Conservation (phyloP, 345 rosid genomes). For the Rubroshorea leprosula region DNA sequence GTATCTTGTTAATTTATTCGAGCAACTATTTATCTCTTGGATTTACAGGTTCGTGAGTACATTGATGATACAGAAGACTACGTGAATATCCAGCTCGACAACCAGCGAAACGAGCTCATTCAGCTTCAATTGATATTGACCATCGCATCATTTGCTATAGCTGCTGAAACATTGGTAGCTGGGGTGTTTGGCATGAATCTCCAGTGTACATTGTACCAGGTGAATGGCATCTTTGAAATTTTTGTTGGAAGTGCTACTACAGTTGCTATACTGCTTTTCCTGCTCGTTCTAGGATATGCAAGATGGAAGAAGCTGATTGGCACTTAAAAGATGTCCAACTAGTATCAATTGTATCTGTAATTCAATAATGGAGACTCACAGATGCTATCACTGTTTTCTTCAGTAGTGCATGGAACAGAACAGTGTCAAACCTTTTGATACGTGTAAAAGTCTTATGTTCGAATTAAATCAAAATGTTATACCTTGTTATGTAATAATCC, state of each 20-base stretch:
- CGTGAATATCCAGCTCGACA: constrained; percentile 83
- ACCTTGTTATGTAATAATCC: no score
- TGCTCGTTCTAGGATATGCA: constrained; percentile 78
- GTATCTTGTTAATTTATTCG: background rate
- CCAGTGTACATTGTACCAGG: constrained; percentile 36
- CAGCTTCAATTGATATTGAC: constrained; percentile 77
- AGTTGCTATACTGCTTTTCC: constrained; percentile 48
- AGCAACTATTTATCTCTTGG: background rate
- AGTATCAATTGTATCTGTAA: background rate
- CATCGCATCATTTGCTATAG: constrained; percentile 73
- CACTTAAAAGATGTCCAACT: constrained; percentile 21
- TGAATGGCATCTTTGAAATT: constrained; percentile 40
- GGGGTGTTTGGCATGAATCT: constrained; percentile 77
- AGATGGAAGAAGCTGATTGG: constrained; percentile 94
- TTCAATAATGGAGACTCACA: no score
- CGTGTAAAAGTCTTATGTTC: no score
- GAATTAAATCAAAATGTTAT: no score
- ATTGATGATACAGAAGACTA: constrained; percentile 95
- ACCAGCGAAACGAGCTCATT: constrained; percentile 86
- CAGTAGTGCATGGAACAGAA: background rate
- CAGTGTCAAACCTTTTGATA: background rate
- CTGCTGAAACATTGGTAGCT: constrained; percentile 58
- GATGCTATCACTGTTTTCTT: no score
- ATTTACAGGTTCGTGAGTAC: constrained; percentile 75
- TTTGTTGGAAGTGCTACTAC: constrained; percentile 50